Conservation (phyloP, 768 basidiomycete genomes). For the Boletus rubescentipes region DNA sequence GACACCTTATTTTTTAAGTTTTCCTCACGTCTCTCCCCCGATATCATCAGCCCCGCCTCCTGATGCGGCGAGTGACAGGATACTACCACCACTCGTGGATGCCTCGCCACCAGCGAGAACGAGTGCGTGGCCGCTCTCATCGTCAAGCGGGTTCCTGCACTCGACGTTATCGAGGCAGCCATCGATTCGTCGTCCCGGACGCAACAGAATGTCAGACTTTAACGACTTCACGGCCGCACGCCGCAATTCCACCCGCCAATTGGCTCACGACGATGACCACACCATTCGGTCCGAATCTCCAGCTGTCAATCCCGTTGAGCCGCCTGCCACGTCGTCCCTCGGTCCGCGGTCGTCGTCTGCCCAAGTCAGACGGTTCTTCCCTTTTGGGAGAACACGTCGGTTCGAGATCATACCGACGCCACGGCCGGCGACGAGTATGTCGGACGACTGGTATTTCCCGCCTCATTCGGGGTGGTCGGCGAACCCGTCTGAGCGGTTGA, state of each 20-base stretch:
- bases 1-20: conserved; percentile 21
- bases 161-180: conserved; percentile 51
- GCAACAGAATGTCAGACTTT: conserved; percentile 62
- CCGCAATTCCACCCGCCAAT: conserved; percentile 46
- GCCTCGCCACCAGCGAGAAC: conserved; percentile 22
- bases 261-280: conserved; percentile 30
- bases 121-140: conserved; percentile 24
- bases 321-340: conserved; percentile 1
- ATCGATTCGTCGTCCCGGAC: conserved; percentile 57
- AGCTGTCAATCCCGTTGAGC: neutral
- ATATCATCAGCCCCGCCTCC: conserved; percentile 27
- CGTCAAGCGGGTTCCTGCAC: conserved; percentile 25
- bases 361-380: conserved; percentile 55
- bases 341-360: conserved; percentile 16
- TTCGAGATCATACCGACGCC: conserved; percentile 38
- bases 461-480: conserved; percentile 22
- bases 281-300: conserved; percentile 10
- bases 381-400: conserved; percentile 47
- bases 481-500: conserved; percentile 18
- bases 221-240: conserved; percentile 70
- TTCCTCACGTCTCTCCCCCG: conserved; percentile 28
- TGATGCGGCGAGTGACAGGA: conserved; percentile 22
- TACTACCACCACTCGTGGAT: conserved; percentile 31
- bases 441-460: conserved; percentile 36
- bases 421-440: conserved; percentile 27